A percentile compares a stretch with the other conserved stretches of the same genome.
These are phyloP conservation scores for Exserohilum rostratum DNA, from an alignment of 2,329 filamentous ascomycete species.

Conservation along the genomic window DNA sequence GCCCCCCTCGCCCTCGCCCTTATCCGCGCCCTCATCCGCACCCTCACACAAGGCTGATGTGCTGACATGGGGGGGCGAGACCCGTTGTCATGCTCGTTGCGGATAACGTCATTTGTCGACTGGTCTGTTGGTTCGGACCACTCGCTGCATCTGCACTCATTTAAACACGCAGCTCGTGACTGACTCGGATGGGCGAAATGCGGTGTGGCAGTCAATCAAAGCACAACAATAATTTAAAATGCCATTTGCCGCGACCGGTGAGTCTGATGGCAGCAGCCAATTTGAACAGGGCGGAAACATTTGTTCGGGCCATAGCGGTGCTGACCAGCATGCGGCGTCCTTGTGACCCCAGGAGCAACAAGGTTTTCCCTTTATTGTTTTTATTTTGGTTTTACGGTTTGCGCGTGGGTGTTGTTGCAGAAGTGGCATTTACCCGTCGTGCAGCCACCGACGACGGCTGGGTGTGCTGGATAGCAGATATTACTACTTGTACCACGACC, in stretches of 20 bases:
- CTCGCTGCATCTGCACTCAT: constrained; percentile 28
- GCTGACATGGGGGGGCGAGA: not conserved
- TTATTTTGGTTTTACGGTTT: not conserved
- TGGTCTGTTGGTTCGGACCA: constrained; percentile 10
- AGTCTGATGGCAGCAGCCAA: constrained; percentile 27
- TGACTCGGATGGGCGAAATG: constrained; percentile 24
- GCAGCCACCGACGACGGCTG: too few relatives aligned
- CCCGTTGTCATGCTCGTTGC: not conserved
- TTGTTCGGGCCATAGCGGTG: too few relatives aligned
- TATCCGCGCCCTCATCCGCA: too few relatives aligned
- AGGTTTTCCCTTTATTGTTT: constrained; percentile 16
- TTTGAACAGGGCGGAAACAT: constrained; percentile 23
- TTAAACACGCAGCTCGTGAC: constrained; percentile 31
- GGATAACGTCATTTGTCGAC: too few relatives aligned
- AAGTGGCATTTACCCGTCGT: constrained; percentile 42
- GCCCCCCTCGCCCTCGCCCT: too few relatives aligned
- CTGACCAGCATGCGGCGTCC: constrained; percentile 1
- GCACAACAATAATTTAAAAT: constrained; percentile 26
- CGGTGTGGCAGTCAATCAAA: constrained; percentile 48
- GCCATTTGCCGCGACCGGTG: constrained; percentile 37
- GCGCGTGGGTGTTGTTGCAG: constrained; percentile 15
- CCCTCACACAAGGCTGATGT: constrained; percentile 20
- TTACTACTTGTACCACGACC: too few relatives aligned
- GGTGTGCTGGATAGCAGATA: too few relatives aligned
- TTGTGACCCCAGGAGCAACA: constrained; percentile 36